These are phyloP conservation scores for Suillus hirtellus DNA, from an alignment of 768 basidiomycete species.

Conservation along the genomic window DNA sequence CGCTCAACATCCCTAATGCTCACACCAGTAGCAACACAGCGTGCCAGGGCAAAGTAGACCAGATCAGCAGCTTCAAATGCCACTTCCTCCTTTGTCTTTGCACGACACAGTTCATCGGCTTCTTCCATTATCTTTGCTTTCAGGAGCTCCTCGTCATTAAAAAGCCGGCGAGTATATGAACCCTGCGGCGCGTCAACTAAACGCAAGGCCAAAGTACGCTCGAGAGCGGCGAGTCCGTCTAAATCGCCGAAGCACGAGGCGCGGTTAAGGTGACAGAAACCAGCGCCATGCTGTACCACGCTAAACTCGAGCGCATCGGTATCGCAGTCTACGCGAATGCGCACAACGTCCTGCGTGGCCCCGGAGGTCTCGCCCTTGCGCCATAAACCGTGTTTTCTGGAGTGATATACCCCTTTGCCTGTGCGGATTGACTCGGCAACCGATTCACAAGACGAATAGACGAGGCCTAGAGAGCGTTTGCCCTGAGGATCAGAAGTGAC, in stretches of 20 bases:
- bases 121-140: conserved; percentile 97
- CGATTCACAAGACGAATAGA: conserved; percentile 90
- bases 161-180: conserved; percentile 88
- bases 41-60: conserved; percentile 86
- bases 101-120: conserved; percentile 92
- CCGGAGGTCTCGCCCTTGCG: conserved; percentile 96
- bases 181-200: conserved; percentile 79
- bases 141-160: conserved; percentile 78
- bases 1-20: conserved; percentile 79
- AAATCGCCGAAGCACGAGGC: conserved; percentile 87
- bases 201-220: conserved; percentile 74
- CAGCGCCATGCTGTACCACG: conserved; percentile 85
- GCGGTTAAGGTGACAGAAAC: conserved; percentile 91
- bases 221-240: conserved; percentile 78
- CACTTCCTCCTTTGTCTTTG: conserved; percentile 74
- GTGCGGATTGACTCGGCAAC: conserved; percentile 84
- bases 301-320: conserved; percentile 88
- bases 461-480: conserved; percentile 83
- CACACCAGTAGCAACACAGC: conserved; percentile 84
- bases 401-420: conserved; percentile 94
- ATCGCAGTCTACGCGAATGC: conserved; percentile 89
- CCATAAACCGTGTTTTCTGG: conserved; percentile 95
- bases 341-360: conserved; percentile 83
- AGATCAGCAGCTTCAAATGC: conserved; percentile 97
- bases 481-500: conserved; percentile 70